Evolutionary conservation across 371 early-diverging fungal genomes (phyloP).

Genomic region (Mortierella sp.): DNA sequence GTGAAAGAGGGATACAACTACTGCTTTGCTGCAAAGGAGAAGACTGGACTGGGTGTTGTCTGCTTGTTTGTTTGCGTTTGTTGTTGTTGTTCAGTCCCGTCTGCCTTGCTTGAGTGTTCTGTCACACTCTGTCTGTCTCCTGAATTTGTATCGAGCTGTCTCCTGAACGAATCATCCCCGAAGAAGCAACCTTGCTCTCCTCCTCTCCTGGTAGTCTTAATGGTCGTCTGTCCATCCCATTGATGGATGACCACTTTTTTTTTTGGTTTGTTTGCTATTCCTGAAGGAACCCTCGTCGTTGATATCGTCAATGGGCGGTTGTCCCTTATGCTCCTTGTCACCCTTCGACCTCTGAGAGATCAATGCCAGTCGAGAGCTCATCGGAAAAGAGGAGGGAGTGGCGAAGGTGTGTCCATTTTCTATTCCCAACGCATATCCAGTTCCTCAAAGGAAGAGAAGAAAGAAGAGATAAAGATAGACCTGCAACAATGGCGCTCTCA

Average conservation of each 20-base stretch:
- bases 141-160: background rate
- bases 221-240: background rate
- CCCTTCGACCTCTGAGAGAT: background rate
- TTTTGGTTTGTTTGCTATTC: background rate
- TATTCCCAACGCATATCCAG: background rate
- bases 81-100: background rate
- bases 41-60: background rate
- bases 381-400: background rate
- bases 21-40: too few relatives aligned
- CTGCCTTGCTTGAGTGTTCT: background rate
- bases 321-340: background rate
- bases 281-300: background rate
- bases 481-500: background rate
- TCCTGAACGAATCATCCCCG: background rate
- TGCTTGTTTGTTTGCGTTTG: background rate
- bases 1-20: background rate
- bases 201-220: background rate
- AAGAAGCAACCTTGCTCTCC: background rate
- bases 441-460: background rate
- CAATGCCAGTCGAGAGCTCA: background rate
- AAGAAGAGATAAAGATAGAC: background rate
- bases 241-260: background rate
- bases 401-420: background rate
- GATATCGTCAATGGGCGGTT: background rate
- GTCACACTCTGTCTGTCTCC: background rate